phyloP scores from a whole-genome alignment of 352 stramenopile genomes.

The Pythium myriotylum region DNA sequence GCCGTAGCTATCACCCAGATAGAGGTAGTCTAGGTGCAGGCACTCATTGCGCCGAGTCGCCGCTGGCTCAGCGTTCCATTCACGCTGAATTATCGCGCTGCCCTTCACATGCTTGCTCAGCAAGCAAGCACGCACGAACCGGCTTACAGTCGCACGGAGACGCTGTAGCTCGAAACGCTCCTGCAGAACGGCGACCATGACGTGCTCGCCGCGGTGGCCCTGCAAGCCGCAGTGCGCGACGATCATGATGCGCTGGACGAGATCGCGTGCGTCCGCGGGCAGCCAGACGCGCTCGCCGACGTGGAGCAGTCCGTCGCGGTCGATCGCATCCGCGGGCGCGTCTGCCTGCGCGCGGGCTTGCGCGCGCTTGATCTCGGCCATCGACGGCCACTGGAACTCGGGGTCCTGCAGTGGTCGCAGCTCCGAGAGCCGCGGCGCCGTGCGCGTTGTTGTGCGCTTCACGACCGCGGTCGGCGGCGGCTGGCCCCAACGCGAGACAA shows the following conservation, averaged over 20 bases:
- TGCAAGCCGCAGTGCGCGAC: constrained; percentile 27
- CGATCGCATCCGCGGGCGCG: background rate
- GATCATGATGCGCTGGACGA: constrained; percentile 22
- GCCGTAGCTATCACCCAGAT: constrained; percentile 23
- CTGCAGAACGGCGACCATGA: constrained; percentile 12
- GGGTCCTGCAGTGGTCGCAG: constrained; percentile 5
- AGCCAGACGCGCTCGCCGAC: constrained; percentile 7
- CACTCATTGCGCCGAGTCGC: constrained; percentile 26
- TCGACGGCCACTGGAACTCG: no score
- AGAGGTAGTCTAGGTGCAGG: constrained; percentile 26
- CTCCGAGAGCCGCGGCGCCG: background rate
- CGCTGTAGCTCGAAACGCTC: constrained; percentile 12
- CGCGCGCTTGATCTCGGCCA: no score
- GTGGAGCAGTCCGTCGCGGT: constrained; percentile 2
- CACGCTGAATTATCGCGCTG: background rate
- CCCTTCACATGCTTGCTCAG: constrained; percentile 30
- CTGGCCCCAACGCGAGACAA: constrained; percentile 27
- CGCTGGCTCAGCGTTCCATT: background rate
- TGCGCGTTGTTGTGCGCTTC: background rate
- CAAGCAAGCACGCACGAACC: no score
- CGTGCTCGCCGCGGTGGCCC: constrained; percentile 15
- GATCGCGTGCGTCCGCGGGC: background rate
- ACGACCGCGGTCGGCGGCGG: no score
- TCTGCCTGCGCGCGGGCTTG: no score
- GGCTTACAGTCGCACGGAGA: constrained; percentile 19